Conservation (phyloP, 345 rosid genomes). For the Eucalyptus guilfoylei region DNA sequence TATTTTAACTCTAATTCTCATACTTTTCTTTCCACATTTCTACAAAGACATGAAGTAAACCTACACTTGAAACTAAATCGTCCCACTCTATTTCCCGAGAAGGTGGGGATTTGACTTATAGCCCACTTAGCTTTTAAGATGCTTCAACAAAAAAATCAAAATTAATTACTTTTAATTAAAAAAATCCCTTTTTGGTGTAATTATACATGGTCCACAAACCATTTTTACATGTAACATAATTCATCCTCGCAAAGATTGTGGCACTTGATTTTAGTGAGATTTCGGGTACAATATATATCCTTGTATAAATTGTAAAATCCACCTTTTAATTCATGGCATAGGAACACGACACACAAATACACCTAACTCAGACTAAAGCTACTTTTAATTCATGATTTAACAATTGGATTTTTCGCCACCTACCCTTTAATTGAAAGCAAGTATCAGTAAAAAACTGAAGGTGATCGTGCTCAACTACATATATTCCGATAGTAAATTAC, state of each 20-base stretch:
- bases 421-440: rapidly evolving
- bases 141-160: not conserved
- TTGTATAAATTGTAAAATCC: not conserved
- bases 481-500: rapidly evolving
- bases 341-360: not conserved
- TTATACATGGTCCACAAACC: rapidly evolving
- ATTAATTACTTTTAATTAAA: not conserved
- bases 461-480: not conserved
- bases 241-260: rapidly evolving
- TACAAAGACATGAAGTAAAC: too few relatives aligned
- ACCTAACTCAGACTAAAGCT: rapidly evolving
- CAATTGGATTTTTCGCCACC: rapidly evolving
- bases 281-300: not conserved
- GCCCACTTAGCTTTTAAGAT: not conserved
- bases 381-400: not conserved
- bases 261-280: not conserved
- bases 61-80: too few relatives aligned
- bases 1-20: too few relatives aligned
- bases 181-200: not conserved
- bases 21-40: too few relatives aligned
- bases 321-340: not conserved
- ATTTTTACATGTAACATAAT: not conserved
- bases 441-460: rapidly evolving
- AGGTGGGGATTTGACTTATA: too few relatives aligned
- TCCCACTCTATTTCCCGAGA: too few relatives aligned